Evolutionary conservation across 768 basidiomycete genomes (phyloP).

Genomic region (Dioszegia hungarica): DNA sequence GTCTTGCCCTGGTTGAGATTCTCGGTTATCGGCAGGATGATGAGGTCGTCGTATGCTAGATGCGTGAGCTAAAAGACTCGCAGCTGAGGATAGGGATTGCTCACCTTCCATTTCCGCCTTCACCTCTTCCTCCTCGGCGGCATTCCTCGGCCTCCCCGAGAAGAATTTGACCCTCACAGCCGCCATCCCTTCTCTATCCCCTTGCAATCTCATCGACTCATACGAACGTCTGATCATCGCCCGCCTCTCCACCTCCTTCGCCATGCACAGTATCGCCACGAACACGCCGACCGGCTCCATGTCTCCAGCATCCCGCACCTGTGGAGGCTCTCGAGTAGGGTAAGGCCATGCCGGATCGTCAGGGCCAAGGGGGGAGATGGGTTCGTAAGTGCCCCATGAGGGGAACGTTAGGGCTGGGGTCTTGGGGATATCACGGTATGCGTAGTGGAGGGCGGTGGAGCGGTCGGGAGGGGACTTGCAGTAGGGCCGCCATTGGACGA

Average conservation of each 20-base stretch:
- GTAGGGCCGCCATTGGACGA: too few species aligned
- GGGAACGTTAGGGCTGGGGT: neutral
- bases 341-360: neutral
- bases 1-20: conserved; percentile 97
- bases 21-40: conserved; percentile 71
- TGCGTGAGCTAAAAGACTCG: neutral
- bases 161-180: conserved; percentile 82
- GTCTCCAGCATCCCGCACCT: neutral
- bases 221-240: conserved; percentile 83
- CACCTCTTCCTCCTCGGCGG: conserved; percentile 71
- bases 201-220: conserved; percentile 69
- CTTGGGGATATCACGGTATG: too few species aligned
- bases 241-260: conserved; percentile 74
- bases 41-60: conserved; percentile 46
- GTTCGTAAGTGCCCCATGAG: neutral
- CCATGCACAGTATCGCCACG: conserved; percentile 83
- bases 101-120: conserved; percentile 84
- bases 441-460: too few species aligned
- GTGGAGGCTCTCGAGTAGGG: neutral
- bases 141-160: conserved; percentile 68
- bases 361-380: neutral
- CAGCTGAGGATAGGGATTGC: conserved; percentile 33
- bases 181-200: conserved; percentile 65
- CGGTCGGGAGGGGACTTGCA: too few species aligned
- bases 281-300: conserved; percentile 79